Conservation (phyloP, 768 basidiomycete genomes). For the Trichaptum fuscoviolaceum region DNA sequence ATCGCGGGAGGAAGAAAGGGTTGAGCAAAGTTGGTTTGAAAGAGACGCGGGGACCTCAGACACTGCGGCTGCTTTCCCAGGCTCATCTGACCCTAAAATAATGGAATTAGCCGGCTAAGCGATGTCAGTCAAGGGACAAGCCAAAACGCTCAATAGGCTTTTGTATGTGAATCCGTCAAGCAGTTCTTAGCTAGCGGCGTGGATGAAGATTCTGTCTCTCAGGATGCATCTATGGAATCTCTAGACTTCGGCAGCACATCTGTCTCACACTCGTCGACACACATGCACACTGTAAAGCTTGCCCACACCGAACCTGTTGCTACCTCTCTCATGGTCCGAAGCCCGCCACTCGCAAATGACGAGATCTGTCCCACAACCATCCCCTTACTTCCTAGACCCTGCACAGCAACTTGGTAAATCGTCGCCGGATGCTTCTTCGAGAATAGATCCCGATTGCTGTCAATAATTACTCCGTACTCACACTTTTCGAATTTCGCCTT, state of each 20-base stretch:
- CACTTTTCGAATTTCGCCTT: not conserved
- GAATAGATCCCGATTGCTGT: slow-evolving; percentile 1
- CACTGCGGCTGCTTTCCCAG: not conserved
- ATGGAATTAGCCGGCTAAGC: not conserved
- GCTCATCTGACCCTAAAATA: not conserved
- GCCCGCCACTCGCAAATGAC: not conserved
- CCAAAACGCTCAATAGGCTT: not conserved
- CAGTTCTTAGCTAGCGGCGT: not conserved
- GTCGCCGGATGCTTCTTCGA: not conserved
- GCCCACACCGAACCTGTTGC: not conserved
- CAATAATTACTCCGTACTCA: slow-evolving; percentile 1
- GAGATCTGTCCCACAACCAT: not conserved
- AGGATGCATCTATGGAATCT: slow-evolving; percentile 2
- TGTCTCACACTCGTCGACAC: slow-evolving; percentile 1
- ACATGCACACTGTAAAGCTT: not conserved
- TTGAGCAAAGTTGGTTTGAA: not conserved
- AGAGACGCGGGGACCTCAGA: not conserved
- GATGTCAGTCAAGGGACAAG: not conserved
- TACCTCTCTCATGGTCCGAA: not conserved
- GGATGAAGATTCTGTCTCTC: not conserved
- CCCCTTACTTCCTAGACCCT: not conserved
- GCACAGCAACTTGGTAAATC: not conserved
- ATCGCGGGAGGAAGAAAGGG: not conserved
- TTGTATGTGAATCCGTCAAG: not conserved
- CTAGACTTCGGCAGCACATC: not conserved